These are phyloP conservation scores for Hydnomerulius pinastri DNA, from an alignment of 768 basidiomycete species.

Conservation along the genomic window DNA sequence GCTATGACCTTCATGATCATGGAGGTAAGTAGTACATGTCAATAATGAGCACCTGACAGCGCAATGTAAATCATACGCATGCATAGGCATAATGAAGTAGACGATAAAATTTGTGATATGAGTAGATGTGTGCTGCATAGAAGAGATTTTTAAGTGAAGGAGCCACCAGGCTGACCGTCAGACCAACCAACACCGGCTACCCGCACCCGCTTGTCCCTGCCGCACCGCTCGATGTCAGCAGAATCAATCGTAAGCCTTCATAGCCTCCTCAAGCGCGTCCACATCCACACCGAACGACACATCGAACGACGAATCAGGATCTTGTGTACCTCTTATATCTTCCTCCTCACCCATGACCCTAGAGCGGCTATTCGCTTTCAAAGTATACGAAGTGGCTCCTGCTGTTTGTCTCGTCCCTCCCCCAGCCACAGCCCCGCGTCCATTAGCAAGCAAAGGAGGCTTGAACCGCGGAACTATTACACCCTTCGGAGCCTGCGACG, in stretches of 20 bases:
- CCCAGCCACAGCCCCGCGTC: not conserved
- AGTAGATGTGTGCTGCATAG: too few relatives aligned
- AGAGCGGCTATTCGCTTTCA: not conserved
- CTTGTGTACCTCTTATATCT: conserved; percentile 1
- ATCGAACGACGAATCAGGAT: conserved; percentile 34
- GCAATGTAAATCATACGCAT: not conserved
- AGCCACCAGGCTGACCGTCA: too few relatives aligned
- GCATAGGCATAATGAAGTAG: not conserved
- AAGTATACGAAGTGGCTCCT: not conserved
- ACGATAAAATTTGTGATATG: not conserved
- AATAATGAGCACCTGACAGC: too few relatives aligned
- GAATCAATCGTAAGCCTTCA: conserved; percentile 31
- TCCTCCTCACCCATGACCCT: not conserved
- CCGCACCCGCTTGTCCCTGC: too few relatives aligned
- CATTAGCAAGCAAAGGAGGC: conserved; percentile 24
- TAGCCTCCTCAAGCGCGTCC: conserved; percentile 32
- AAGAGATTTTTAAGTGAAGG: too few relatives aligned
- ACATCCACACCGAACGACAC: conserved; percentile 32
- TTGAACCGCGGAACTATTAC: conserved; percentile 26
- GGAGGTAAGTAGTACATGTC: too few relatives aligned
- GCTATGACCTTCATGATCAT: too few relatives aligned
- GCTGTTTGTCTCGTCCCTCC: conserved; percentile 4
- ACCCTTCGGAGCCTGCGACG: conserved; percentile 21
- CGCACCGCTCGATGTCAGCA: too few relatives aligned
- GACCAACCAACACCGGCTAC: too few relatives aligned